phyloP scores from a whole-genome alignment of 2,329 filamentous ascomycete species.

The Fusarium sp. region DNA sequence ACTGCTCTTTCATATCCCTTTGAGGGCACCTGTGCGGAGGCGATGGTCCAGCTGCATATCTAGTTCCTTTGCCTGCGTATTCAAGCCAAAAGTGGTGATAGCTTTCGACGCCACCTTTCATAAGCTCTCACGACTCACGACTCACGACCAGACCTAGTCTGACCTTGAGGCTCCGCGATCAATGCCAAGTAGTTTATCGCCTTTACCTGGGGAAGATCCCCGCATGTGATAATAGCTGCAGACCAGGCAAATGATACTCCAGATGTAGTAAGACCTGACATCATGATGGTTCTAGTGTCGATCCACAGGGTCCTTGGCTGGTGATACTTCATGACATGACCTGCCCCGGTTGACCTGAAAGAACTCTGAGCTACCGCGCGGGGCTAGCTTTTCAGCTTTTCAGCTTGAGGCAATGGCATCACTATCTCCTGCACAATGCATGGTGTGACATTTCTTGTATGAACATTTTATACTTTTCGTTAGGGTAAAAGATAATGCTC shows the following conservation, averaged over 20 bases:
- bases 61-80: not conserved
- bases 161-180: constrained; percentile 29
- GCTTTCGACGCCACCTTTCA: constrained; percentile 1
- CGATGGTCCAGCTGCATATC: not conserved
- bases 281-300: constrained; percentile 34
- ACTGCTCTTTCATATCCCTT: not conserved
- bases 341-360: not conserved
- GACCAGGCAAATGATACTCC: constrained; percentile 18
- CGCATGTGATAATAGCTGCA: constrained; percentile 35
- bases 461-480: not conserved
- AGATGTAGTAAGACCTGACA: constrained; percentile 39
- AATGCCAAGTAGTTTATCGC: constrained; percentile 24
- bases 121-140: not conserved
- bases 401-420: not conserved
- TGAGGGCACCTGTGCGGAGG: not conserved
- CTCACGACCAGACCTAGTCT: constrained; percentile 2
- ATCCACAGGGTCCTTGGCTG: constrained; percentile 26
- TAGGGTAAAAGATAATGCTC: not conserved
- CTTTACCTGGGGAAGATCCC: constrained; percentile 18
- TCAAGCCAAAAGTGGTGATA: constrained; percentile 1
- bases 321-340: not conserved
- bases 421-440: not conserved
- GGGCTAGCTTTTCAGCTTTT: not conserved
- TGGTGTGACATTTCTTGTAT: not conserved
- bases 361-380: too few relatives aligned